Base-by-base conservation (phyloP, 169 alveolate genomes). In the Plasmodium coatneyi region DNA sequence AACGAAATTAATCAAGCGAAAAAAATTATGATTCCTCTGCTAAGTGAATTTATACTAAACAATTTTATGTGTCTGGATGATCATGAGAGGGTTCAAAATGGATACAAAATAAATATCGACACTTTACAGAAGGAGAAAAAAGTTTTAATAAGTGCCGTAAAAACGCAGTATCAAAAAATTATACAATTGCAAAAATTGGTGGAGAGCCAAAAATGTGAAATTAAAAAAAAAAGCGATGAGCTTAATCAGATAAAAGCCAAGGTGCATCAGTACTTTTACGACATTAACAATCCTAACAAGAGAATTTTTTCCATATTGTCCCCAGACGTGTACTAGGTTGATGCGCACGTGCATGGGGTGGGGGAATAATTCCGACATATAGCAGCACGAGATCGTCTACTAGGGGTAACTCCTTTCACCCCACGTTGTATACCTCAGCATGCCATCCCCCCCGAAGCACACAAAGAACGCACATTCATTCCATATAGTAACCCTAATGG, bases 201-300 rank as follows among this genome's bases (percentile, higher is more conserved):
- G 19, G 93, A 72, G 10, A 87, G 25, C 70, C 93, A 87, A 87
- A 87, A 87, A 87, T 60, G 14, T 30, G 93, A 87, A 36, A 39
- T 87, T 76, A 87, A 87, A 87, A 87, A 87, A 79, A 87, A 87
- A 72, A 87, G 19, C 32, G 93, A 87, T 60, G 93, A 87, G 79
- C 46, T 87, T 43, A 87, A 87, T 87, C 86, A 87, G 80, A 87
- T 87, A 7, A 87, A 87, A 56, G 93, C 93, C n/a, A 87, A 87
- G 71, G 93, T 87, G 1, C 93, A 87, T 49, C 90, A 87, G 49
- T 87, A 87, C 54, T 87, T 87, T 49, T 87, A 87, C 80, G 93
- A 87, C 71, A 56, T 87, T 25, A 87, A 87, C 32, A 87, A 87
- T 41, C 82, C 93, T 14, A 87, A 87, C 41, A 87, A 87, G 22